Conservation (phyloP, 2,329 filamentous ascomycete species). For the Pyrenochaeta sp. region DNA sequence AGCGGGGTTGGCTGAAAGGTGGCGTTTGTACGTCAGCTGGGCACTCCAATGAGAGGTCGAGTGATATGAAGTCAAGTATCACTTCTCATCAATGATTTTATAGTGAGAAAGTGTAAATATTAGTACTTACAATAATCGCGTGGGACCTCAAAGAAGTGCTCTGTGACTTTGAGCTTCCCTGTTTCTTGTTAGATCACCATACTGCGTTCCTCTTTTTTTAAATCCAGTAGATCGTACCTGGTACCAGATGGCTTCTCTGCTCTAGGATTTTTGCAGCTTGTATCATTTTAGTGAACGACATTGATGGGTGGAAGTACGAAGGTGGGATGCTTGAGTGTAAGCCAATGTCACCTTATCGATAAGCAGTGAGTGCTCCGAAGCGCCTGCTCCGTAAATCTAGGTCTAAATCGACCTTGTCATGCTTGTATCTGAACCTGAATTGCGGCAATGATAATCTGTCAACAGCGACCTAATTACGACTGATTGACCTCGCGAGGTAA, state of each 20-base stretch:
- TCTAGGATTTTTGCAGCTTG: constrained; percentile 56
- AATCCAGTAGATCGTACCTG: constrained; percentile 41
- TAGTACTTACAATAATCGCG: constrained; percentile 68
- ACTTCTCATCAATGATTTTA: background rate
- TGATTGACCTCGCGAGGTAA: too few species aligned
- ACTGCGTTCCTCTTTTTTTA: too few species aligned
- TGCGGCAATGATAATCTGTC: too few species aligned
- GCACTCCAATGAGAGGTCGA: too few species aligned
- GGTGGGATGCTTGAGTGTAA: background rate
- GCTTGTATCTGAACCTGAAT: too few species aligned
- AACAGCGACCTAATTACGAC: too few species aligned
- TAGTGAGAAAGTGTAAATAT: background rate
- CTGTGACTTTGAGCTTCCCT: constrained; percentile 79
- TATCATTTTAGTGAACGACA: constrained; percentile 40
- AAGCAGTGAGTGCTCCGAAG: constrained; percentile 10
- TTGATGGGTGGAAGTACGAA: background rate
- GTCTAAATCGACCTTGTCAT: too few species aligned
- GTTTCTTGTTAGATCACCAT: constrained; percentile 6
- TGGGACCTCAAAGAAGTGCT: constrained; percentile 87
- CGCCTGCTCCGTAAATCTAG: constrained; percentile 28
- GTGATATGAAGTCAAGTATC: background rate
- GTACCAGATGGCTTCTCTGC: constrained; percentile 54
- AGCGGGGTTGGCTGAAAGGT: constrained; percentile 59
- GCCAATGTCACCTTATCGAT: constrained; percentile 1
- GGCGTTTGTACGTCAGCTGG: too few species aligned